phyloP scores from a whole-genome alignment of 2,329 filamentous ascomycete genomes.

The Rhynchosporium agropyri region DNA sequence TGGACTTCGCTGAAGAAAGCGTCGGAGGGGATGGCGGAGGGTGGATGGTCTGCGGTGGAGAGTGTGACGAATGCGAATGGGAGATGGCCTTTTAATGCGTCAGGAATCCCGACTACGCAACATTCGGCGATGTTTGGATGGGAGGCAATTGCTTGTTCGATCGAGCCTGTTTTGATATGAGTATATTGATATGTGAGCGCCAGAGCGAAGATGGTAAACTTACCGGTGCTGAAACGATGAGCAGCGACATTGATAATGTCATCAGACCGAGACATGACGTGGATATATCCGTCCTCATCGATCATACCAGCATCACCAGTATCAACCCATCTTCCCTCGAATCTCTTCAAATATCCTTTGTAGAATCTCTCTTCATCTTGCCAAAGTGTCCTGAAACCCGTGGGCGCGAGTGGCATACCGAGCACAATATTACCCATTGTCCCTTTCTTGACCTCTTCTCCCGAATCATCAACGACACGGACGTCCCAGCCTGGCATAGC shows the following conservation, averaged over 20 bases:
- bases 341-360: constrained; percentile 80
- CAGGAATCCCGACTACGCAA: constrained; percentile 84
- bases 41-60: constrained; percentile 53
- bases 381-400: constrained; percentile 85
- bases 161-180: constrained; percentile 60
- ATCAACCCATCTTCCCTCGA: constrained; percentile 81
- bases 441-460: constrained; percentile 68
- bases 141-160: constrained; percentile 87
- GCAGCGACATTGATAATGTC: constrained; percentile 97
- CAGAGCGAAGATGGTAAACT: constrained; percentile 34
- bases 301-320: constrained; percentile 90
- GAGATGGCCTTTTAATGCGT: constrained; percentile 83
- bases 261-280: constrained; percentile 68
- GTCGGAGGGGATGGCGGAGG: constrained; percentile 53
- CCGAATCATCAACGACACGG: constrained; percentile 78
- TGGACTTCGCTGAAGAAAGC: constrained; percentile 66
- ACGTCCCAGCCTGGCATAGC: constrained; percentile 92
- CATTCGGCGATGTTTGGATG: constrained; percentile 81
- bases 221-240: constrained; percentile 85
- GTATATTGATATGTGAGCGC: constrained; percentile 17
- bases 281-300: constrained; percentile 70
- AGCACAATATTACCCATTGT: constrained; percentile 93
- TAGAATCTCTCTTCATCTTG: constrained; percentile 85
- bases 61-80: constrained; percentile 85
- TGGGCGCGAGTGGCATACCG: constrained; percentile 78